These are phyloP conservation scores for Myxozyma geophila DNA, from an alignment of 805 yeast genomes.

Conservation along the genomic window DNA sequence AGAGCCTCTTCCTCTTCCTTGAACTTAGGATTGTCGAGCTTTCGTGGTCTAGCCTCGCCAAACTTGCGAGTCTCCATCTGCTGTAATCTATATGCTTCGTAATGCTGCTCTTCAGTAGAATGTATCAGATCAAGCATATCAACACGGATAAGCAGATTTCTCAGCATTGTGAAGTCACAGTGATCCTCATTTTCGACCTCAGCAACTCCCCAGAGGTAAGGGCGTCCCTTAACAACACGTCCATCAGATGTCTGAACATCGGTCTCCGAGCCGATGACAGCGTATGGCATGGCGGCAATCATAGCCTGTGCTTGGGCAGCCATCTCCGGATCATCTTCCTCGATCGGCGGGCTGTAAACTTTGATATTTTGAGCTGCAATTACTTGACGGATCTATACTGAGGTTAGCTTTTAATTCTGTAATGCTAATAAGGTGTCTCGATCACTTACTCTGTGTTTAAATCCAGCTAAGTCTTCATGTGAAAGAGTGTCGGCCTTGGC, in stretches of 20 bases:
- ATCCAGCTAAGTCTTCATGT: conserved; percentile 55
- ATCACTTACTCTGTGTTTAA: conserved; percentile 51
- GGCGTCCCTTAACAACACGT: conserved; percentile 82
- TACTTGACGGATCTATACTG: conserved; percentile 50
- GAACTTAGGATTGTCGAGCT: conserved; percentile 80
- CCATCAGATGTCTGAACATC: conserved; percentile 73
- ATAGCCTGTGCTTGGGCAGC: conserved; percentile 40
- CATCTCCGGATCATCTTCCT: conserved; percentile 46
- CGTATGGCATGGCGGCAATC: conserved; percentile 71
- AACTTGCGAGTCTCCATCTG: conserved; percentile 57
- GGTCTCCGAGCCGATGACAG: conserved; percentile 89
- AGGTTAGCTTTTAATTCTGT: too few relatives aligned
- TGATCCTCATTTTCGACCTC: conserved; percentile 86
- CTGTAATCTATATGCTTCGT: conserved; percentile 67
- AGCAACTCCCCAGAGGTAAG: conserved; percentile 95
- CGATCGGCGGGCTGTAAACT: conserved; percentile 57
- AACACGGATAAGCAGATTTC: conserved; percentile 66
- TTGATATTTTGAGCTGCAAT: conserved; percentile 61
- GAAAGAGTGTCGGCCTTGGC: conserved; percentile 81
- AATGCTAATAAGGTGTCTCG: too few relatives aligned
- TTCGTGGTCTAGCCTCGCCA: conserved; percentile 48
- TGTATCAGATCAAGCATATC: conserved; percentile 77
- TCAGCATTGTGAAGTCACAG: conserved; percentile 74
- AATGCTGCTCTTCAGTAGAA: conserved; percentile 73
- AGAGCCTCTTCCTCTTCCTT: conserved; percentile 95